Conservation (phyloP, 2,329 filamentous ascomycete genomes). For the Penicillium polonicum region DNA sequence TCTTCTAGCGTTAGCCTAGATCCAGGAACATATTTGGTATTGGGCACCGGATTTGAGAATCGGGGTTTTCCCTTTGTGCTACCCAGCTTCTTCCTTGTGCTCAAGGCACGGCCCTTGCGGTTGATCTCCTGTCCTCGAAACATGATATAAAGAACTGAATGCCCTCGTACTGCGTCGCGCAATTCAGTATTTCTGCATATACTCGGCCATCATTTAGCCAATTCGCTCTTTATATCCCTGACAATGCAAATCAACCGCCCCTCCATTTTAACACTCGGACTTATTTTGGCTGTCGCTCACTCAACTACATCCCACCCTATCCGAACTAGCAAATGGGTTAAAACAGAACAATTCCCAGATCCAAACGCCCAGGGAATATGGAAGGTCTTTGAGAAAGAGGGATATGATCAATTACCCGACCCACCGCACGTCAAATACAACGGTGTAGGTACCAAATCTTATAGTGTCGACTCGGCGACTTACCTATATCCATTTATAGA, state of each 20-base stretch:
- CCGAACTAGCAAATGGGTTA: slow-evolving; percentile 12
- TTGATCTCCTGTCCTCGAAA: slow-evolving; percentile 3
- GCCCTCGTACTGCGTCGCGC: background rate
- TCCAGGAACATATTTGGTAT: slow-evolving; percentile 3
- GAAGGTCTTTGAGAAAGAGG: slow-evolving; percentile 10
- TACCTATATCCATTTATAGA: background rate
- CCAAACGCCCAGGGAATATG: background rate
- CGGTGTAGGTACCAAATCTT: slow-evolving; percentile 5
- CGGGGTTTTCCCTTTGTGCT: slow-evolving; percentile 11
- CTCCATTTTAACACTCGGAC: background rate
- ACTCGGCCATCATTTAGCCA: background rate
- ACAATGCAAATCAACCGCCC: slow-evolving; percentile 2
- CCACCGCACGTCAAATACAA: slow-evolving; percentile 2
- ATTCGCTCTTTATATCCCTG: background rate
- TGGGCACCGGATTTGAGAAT: background rate
- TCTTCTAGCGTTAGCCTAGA: slow-evolving; percentile 7
- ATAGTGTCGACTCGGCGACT: background rate
- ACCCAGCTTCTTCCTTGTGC: slow-evolving; percentile 10
- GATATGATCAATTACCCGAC: background rate
- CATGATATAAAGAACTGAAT: slow-evolving; percentile 4
- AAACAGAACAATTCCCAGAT: slow-evolving; percentile 4
- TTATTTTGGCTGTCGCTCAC: slow-evolving; percentile 13
- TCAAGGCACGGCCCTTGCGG: slow-evolving; percentile 20
- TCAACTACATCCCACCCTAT: slow-evolving; percentile 15
- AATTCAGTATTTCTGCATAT: background rate